Conservation (phyloP, 176 grass and related monocot species). For the Carex littledalei region DNA sequence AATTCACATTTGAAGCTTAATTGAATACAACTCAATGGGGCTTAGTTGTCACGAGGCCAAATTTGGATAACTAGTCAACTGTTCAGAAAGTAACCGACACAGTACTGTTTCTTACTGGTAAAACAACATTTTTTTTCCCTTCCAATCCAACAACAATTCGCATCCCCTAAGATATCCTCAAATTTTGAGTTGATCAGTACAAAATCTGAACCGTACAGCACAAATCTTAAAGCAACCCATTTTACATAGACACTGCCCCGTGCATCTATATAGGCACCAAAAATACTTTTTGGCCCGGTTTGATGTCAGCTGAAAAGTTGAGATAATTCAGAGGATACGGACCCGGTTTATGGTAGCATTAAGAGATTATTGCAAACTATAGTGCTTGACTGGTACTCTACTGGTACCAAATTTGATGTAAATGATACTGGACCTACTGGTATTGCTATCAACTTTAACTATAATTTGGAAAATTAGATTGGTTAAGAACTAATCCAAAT, state of each 20-base stretch:
- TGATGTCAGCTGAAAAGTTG: too few relatives aligned
- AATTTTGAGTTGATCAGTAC: too few relatives aligned
- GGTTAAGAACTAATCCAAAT: background rate
- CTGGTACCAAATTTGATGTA: background rate
- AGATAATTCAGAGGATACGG: too few relatives aligned
- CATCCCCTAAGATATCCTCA: too few relatives aligned
- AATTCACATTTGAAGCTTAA: background rate
- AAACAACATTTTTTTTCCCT: background rate
- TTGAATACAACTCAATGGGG: background rate
- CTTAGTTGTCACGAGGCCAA: background rate
- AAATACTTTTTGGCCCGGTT: too few relatives aligned
- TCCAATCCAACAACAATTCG: background rate
- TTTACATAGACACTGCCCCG: too few relatives aligned
- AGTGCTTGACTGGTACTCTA: background rate
- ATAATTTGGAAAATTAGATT: background rate
- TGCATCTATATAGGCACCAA: too few relatives aligned
- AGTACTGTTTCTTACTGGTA: background rate
- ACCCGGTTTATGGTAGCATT: too few relatives aligned
- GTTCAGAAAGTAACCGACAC: background rate
- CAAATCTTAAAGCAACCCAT: background rate
- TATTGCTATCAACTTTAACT: background rate
- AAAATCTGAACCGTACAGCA: too few relatives aligned
- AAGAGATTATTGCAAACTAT: background rate
- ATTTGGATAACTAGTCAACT: background rate
- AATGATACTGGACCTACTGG: background rate